Base-by-base conservation (phyloP, 352 stramenopile genomes). In the Globisporangium radiosum region DNA sequence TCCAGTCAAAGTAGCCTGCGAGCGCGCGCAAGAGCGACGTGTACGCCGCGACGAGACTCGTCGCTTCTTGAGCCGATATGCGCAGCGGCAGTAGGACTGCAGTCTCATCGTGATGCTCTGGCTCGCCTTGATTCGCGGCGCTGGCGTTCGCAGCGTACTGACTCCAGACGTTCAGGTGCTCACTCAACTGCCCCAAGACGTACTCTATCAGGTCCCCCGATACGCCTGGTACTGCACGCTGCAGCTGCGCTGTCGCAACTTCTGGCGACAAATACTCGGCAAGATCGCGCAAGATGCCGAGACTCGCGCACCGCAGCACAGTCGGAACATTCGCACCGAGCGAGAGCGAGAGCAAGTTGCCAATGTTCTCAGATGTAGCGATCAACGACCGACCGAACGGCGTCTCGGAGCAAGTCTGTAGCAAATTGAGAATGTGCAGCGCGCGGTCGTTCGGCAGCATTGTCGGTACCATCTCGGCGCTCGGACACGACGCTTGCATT, bases 401-500 rank as follows among this genome's bases (percentile, higher is more conserved):
- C 0, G 78, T 85, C 39, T 88, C 73, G 3, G 68, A 62, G 45
- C 83, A 90, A 36, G 72, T 88, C 47, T 74, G 76, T 37, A 91
- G 65, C 3, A 90, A 64, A 17, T 79, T 75, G 14, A 93, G 47
- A 33, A 86, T 78, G 51, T 91, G 70, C 47, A 93, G 65, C n/a
- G 69, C 74, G n/a, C 77, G 68, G 40, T 93, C 76, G 8, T 70
- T 69, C 15, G 75, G 63, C 15, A 82, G 47, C 9, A 59, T 45
- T 0, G 57, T 56, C 4, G 75, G 72, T 33, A 60, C 45, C 6
- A 55, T 50, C 5, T 70, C 65, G 5, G 52, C n/a, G 7, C 54
- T 65, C 10, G 78, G 77, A 56, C 64, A 86, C 15, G 65, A 81
- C 39, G 36, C 52, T 50, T 91, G 73, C 45, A 88, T 83, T 49